A percentile compares a stretch with the other conserved stretches of the same genome.
These are phyloP conservation scores for Xylariales sp. DNA, from an alignment of 2,329 filamentous ascomycete genomes.

Conservation along the genomic window DNA sequence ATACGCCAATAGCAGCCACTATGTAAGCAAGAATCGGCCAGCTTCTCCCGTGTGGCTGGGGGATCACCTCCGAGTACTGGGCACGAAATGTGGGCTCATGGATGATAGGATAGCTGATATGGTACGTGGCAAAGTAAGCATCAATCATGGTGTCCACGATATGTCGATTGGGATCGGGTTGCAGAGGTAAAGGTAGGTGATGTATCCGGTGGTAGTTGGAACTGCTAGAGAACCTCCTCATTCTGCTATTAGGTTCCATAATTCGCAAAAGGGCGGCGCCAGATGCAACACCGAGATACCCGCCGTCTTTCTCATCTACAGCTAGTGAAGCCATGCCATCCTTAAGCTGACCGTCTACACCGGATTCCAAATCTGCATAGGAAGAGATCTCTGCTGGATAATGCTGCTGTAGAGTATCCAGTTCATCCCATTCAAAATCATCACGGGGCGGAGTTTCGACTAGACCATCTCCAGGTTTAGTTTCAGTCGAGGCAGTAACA, in stretches of 20 bases:
- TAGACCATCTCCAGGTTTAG: slow-evolving; percentile 7
- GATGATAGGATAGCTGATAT: slow-evolving; percentile 39
- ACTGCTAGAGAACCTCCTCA: neutral
- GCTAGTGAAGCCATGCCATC: slow-evolving; percentile 34
- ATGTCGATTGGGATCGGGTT: slow-evolving; percentile 6
- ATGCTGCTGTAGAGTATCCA: slow-evolving; percentile 21
- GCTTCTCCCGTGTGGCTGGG: slow-evolving; percentile 10
- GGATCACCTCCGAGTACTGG: slow-evolving; percentile 12
- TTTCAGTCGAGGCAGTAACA: neutral
- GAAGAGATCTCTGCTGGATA: too few relatives aligned
- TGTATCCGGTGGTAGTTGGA: slow-evolving; percentile 2
- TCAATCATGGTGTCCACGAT: slow-evolving; percentile 20
- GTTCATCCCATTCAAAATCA: slow-evolving; percentile 33
- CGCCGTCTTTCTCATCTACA: slow-evolving; percentile 30
- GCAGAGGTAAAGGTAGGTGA: neutral
- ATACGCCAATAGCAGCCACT: slow-evolving; percentile 13
- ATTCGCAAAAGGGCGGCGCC: slow-evolving; percentile 38
- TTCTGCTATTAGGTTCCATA: slow-evolving; percentile 24
- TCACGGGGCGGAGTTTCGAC: slow-evolving; percentile 28
- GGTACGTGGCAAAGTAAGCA: slow-evolving; percentile 37
- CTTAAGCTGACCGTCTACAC: slow-evolving; percentile 23
- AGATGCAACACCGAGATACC: slow-evolving; percentile 41
- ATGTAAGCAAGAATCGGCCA: slow-evolving; percentile 13
- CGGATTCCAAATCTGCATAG: slow-evolving; percentile 11
- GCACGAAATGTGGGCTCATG: slow-evolving; percentile 23